A percentile compares a stretch with the other conserved stretches of the same genome.
These are phyloP conservation scores for Xenosphaeropsis pyriputrescens DNA, from an alignment of 2,329 filamentous ascomycete genomes.

Conservation along the genomic window DNA sequence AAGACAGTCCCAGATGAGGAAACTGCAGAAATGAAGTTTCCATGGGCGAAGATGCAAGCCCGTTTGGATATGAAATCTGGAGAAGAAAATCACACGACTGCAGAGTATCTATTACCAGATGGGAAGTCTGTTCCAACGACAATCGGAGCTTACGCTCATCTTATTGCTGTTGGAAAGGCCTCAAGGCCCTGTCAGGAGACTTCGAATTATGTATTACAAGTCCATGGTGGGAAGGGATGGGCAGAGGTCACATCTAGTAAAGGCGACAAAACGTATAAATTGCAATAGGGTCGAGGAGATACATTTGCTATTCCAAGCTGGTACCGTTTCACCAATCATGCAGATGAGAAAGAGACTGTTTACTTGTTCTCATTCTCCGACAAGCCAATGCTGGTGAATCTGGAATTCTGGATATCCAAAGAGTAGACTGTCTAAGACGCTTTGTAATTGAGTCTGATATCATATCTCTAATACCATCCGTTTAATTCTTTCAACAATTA, in stretches of 20 bases:
- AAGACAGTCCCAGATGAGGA: neutral
- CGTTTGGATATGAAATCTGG: constrained; percentile 15
- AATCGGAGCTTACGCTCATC: constrained; percentile 22
- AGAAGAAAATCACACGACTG: constrained; percentile 6
- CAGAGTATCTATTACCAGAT: constrained; percentile 17
- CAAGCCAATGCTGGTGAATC: constrained; percentile 23
- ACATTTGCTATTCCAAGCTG: constrained; percentile 27
- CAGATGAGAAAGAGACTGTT: constrained; percentile 15
- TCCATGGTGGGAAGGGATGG: constrained; percentile 20
- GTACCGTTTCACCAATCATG: constrained; percentile 23
- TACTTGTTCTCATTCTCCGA: constrained; percentile 27
- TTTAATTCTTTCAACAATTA: no score
- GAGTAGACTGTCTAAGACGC: neutral
- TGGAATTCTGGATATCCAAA: constrained; percentile 13
- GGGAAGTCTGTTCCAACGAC: constrained; percentile 17
- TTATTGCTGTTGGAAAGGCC: constrained; percentile 16
- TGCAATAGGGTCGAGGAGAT: constrained; percentile 23
- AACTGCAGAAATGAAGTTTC: constrained; percentile 12
- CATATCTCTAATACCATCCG: no score
- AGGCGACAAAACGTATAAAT: constrained; percentile 6
- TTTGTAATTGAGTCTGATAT: no score
- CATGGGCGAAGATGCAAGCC: constrained; percentile 23
- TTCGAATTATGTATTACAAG: constrained; percentile 24
- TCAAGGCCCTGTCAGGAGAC: constrained; percentile 22
- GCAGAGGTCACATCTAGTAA: constrained; percentile 15